Conservation (phyloP, 208 protist species). For the Novymonas esmeraldas region DNA sequence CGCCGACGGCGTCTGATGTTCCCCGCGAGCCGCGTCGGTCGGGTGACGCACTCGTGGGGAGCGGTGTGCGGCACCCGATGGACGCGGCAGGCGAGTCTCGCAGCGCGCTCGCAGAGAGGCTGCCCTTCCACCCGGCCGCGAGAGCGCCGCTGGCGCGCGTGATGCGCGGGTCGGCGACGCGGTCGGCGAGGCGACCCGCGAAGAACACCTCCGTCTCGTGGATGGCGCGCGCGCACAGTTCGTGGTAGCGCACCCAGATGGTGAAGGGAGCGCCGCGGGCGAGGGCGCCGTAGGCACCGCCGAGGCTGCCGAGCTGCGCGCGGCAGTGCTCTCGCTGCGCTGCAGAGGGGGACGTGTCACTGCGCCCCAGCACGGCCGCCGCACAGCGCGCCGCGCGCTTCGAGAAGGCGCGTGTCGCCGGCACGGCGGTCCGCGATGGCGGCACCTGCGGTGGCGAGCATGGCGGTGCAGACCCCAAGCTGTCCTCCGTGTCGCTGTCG, state of each 20-base stretch:
- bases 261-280: slow-evolving; percentile 30
- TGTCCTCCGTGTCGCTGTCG: slow-evolving; percentile 36
- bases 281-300: slow-evolving; percentile 55
- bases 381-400: slow-evolving; percentile 30
- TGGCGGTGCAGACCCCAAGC: slow-evolving; percentile 9
- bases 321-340: slow-evolving; percentile 9
- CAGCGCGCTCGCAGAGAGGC: neutral
- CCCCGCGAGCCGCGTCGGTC: neutral
- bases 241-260: slow-evolving; percentile 42
- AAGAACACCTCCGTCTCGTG: slow-evolving; percentile 41
- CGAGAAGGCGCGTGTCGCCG: slow-evolving; percentile 19
- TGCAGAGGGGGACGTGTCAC: neutral
- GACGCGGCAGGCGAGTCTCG: neutral
- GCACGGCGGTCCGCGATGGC: neutral
- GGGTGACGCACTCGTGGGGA: neutral
- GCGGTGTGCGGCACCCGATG: neutral
- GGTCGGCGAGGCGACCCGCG: neutral
- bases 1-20: too few relatives aligned
- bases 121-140: slow-evolving; percentile 1
- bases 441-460: neutral
- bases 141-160: slow-evolving; percentile 5
- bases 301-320: slow-evolving; percentile 41
- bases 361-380: slow-evolving; percentile 16
- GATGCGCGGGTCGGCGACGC: slow-evolving; percentile 4
- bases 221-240: slow-evolving; percentile 29